Evolutionary conservation across 2,329 filamentous ascomycete genomes (phyloP), one percentile per base, ranked within the genome.

Genomic region (Trichoderma lentiforme): DNA sequence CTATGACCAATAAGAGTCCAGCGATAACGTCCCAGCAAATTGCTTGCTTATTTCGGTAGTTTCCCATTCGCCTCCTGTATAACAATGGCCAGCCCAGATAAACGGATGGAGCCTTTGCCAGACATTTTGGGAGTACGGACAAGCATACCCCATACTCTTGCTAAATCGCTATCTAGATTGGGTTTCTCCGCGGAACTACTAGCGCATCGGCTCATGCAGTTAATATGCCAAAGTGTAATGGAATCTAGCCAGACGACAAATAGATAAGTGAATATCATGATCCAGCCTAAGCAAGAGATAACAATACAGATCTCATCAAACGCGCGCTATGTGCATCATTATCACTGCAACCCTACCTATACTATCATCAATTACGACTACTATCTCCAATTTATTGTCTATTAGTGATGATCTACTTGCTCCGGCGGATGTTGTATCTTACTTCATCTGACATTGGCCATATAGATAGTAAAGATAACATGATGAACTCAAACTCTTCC

Each of bases 121-220:
- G 18, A 8, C 21, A 12, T 21, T 3, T 28, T 7, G 15, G 43
- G 63, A 56, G 14, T 26, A n/a, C 63, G 21, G 24, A 47, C 12
- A 65, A 51, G 62, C 18, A 65, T 32, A 51, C 62, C 18, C 6
- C 14, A 18, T 51, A 26, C 47, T 30, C 15, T 43, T 58, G 26
- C 15, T 43, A 43, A 67, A 58, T 67, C 64, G 32, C 64, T 67
- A 67, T 67, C 64, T 67, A 18, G 51, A 67, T 30, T 67, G 11
- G 7, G 51, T 21, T 67, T 67, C 64, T 67, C 64, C 64, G 64
- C 64, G 64, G 64, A 67, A n/a, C 5, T 43, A 28, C 34, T 39
- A 39, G 28, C 24, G 51, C 51, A n/a, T 12, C 11, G n/a, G 12
- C 11, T 43, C 15, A 14, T 57, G 15, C n/a, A 34, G 6, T 67